phyloP scores from a whole-genome alignment of 1,284 basidiomycete species.

The Puccinia triticina region DNA sequence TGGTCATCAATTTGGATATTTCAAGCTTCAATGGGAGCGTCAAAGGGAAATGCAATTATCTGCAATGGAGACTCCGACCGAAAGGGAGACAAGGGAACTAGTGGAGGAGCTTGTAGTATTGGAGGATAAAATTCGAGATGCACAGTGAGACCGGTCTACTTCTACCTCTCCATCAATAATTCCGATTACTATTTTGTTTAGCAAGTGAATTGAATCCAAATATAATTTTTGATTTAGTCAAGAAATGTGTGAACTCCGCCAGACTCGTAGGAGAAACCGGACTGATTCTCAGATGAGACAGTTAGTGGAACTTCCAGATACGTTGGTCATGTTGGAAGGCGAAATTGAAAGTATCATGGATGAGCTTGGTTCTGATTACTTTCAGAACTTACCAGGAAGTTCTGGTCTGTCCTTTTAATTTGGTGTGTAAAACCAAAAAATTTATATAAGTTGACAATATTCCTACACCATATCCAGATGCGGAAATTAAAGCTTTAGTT shows the following conservation, averaged over 20 bases:
- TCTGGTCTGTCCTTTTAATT: neutral
- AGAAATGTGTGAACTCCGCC: neutral
- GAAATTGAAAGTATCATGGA: conserved; percentile 1
- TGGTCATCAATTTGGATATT: neutral
- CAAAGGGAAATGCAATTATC: neutral
- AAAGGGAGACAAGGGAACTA: neutral
- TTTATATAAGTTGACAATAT: neutral
- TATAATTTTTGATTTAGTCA: conserved; percentile 11
- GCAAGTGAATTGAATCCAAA: no score
- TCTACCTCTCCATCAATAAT: neutral
- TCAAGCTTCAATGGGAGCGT: neutral
- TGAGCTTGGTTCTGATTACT: neutral
- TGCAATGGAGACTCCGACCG: neutral
- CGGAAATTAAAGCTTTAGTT: neutral
- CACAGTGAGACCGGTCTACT: neutral
- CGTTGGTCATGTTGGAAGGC: neutral
- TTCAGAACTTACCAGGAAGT: neutral
- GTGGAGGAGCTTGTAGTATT: neutral
- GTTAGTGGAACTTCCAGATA: neutral
- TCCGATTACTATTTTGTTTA: neutral
- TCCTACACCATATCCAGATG: neutral
- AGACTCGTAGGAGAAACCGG: neutral
- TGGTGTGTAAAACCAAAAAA: neutral
- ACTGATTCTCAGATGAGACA: neutral
- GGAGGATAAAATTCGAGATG: conserved; percentile 6